Conservation (phyloP, 202 grass and related monocot species). For the Saccharum hybrid region DNA sequence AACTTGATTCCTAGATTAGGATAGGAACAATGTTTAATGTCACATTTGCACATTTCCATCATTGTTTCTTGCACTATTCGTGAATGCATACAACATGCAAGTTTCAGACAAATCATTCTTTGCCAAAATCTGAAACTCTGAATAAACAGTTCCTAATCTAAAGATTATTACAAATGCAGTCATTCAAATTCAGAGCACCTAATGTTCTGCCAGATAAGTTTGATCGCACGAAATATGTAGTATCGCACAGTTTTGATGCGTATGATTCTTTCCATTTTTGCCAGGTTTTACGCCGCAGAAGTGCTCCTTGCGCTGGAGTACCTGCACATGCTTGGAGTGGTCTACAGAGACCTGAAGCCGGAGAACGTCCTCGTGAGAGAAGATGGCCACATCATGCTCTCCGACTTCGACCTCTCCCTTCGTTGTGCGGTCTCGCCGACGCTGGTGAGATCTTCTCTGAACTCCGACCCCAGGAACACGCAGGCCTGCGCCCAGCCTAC, state of each 20-base stretch:
- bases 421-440: slow-evolving; percentile 70
- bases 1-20: slow-evolving; percentile 29
- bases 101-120: not conserved
- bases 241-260: not conserved
- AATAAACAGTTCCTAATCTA: not conserved
- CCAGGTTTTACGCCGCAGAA: slow-evolving; percentile 76
- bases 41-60: not conserved
- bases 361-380: slow-evolving; percentile 77
- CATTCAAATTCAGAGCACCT: not conserved
- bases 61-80: not conserved
- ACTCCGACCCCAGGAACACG: slow-evolving; percentile 42
- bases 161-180: not conserved
- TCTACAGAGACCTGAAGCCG: slow-evolving; percentile 77
- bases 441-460: slow-evolving; percentile 49
- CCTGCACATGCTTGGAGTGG: slow-evolving; percentile 75
- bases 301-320: slow-evolving; percentile 75
- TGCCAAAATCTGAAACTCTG: not conserved
- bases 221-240: not conserved
- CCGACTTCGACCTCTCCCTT: slow-evolving; percentile 78
- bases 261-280: not conserved
- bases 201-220: not conserved
- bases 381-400: slow-evolving; percentile 81
- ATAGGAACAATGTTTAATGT: not conserved
- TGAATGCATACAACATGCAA: not conserved
- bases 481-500: slow-evolving; percentile 60